Base-by-base conservation (phyloP, 306 rosid genomes). In the Ceratonia siliqua region DNA sequence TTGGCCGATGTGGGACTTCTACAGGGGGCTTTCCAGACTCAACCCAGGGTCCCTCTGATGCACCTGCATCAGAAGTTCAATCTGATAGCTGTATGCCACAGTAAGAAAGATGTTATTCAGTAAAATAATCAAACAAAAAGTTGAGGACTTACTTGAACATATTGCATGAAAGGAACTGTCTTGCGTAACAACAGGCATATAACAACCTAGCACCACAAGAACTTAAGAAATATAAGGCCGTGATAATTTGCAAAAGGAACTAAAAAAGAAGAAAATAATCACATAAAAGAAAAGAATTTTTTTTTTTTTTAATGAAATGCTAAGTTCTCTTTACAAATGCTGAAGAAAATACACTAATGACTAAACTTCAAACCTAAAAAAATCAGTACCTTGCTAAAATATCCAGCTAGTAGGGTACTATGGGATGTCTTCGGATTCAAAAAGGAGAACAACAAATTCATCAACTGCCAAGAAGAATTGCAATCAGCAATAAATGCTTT, bases 121-220 rank as follows among this genome's bases (percentile, higher is more conserved):
- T 32, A 69, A 9, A 45, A 52, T 54, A 72, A 59, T 58, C 38
- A 27, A 13, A 72, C 17, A 30, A 82, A 63, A 32, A 39, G 72
- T 35, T 35, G 66, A 25, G 56, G 28, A 84, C 91, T 91, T 89
- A 92, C 99, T 88, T 87, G 99, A 85, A 92, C 79, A 82, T 95
- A 92, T 11, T 75, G 90, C 96, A 92, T 84, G 82, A 95, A 92
- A 61, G 96, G 90, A 84, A 82, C 92, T 39, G 96, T 91, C 99
- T 95, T 95, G 43, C 96, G 99, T 86, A 95, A 77, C 87, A 95
- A 83, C 78, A 95, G 88, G 79, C 98, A 87, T 82, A 89, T 89
- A 81, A 90, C 99, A 85, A 95, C 98, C 99, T 95, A 85, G 81
- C 82, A 90, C 76, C 84, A 82, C 18, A 74, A 75, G 55, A 80